Evolutionary conservation across 148 eudicot species (phyloP).

Genomic region (Mesembryanthemum crystallinum): DNA sequence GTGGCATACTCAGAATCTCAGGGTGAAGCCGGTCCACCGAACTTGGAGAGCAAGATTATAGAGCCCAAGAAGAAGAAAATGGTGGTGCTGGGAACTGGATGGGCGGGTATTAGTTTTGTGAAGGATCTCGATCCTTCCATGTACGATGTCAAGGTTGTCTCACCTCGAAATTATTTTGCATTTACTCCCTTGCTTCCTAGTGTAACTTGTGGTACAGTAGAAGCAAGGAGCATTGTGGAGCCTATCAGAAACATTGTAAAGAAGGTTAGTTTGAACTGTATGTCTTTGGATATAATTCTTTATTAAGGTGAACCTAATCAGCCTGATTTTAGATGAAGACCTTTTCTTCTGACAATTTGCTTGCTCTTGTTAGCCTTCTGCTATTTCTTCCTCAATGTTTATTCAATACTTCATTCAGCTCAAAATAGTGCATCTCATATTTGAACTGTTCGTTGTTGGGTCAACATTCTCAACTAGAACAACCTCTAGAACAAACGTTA

Average conservation of each 20-base stretch:
- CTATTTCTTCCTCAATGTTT: neutral
- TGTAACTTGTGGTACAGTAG: conserved; percentile 85
- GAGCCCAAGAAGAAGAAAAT: conserved; percentile 58
- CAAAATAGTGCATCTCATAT: neutral
- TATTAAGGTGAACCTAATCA: neutral
- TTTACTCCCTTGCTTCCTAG: conserved; percentile 92
- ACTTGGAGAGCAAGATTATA: conserved; percentile 20
- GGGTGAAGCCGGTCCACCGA: conserved; percentile 24
- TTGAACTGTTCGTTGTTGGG: neutral
- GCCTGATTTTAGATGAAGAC: neutral
- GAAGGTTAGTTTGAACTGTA: conserved; percentile 46
- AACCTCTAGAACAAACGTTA: neutral
- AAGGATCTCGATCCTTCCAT: conserved; percentile 62
- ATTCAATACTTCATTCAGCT: neutral
- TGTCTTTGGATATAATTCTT: neutral
- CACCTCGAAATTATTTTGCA: conserved; percentile 88
- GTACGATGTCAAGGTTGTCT: conserved; percentile 83
- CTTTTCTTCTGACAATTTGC: neutral
- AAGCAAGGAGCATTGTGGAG: conserved; percentile 83
- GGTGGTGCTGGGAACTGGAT: conserved; percentile 85
- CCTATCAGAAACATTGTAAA: conserved; percentile 75
- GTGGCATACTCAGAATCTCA: conserved; percentile 65
- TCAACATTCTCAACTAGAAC: neutral
- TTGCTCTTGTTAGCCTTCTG: neutral
- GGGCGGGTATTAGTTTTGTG: conserved; percentile 79